Evolutionary conservation across 192 early-diverging fungal species (phyloP), one percentile per base, ranked within the genome.

Genomic region (Funneliformis mosseae): DNA sequence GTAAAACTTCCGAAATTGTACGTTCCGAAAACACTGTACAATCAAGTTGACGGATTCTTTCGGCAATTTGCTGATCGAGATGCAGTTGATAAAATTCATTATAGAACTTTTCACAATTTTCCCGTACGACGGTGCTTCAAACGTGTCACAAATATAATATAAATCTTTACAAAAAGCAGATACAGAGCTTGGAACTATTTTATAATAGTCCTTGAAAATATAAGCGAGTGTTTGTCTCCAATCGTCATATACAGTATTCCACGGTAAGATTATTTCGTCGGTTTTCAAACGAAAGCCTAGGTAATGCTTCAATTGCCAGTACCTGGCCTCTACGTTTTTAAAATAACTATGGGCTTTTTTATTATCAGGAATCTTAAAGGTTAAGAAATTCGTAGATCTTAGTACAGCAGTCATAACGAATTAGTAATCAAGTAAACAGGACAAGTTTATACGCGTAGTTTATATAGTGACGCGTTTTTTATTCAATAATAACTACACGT

Each of bases 231-330:
- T 38, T 25, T 33, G 63, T 28, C 27, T 4, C 63, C 63, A 66
- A 27, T 66, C 23, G 25, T 27, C 7, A 66, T 66, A 66, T 27
- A 66, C 63, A 3, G 63, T 66, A 25, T 28, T 66, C 63, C 63
- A 66, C 4, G 63, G 63, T 66, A 66, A 5, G 25, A 66, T 66
- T 27, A 5, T 3, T 25, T 23, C 63, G 27, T 66, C 63, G 27
- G 63, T 46, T 72, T 23, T 72, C 23, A 72, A 72, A 43, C 39
- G 70, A 72, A 72, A 43, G 43, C 16, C 18, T 25, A 72, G 43
- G 27, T 72, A 72, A 8, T 72, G 70, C 16, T 72, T 72, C 39
- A 72, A 14, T 72, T 72, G 70, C 70, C 70, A 72, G 23, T 72
- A 72, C 27, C 45, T 72, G 16, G 70, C 70, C 39, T 72, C 70